Evolutionary conservation across 495 filamentous ascomycete genomes (phyloP).

Genomic region (Lichenothelia convexa): DNA sequence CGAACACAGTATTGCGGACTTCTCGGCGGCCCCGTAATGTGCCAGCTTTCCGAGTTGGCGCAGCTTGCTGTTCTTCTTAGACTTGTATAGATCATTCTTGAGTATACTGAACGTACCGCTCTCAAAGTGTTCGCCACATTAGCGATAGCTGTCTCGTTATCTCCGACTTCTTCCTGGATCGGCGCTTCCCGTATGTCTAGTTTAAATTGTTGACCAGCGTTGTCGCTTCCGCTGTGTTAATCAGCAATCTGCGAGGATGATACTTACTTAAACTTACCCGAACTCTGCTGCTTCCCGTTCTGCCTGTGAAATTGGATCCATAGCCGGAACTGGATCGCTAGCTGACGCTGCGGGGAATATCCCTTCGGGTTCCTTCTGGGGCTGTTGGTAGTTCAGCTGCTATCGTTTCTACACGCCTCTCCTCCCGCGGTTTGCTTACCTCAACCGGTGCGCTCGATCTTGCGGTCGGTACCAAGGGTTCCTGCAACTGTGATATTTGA

Average conservation of each 20-base stretch:
- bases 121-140: slow-evolving; percentile 79
- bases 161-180: slow-evolving; percentile 78
- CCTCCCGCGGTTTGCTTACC: slow-evolving; percentile 2
- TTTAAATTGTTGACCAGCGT: slow-evolving; percentile 57
- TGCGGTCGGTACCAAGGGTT: slow-evolving; percentile 15
- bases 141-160: slow-evolving; percentile 73
- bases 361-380: slow-evolving; percentile 41
- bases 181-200: slow-evolving; percentile 84
- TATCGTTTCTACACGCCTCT: background rate
- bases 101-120: slow-evolving; percentile 28
- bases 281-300: slow-evolving; percentile 52
- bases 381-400: slow-evolving; percentile 11
- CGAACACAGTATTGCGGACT: slow-evolving; percentile 37
- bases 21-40: slow-evolving; percentile 80
- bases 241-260: background rate
- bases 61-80: slow-evolving; percentile 35
- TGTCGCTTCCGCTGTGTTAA: slow-evolving; percentile 24
- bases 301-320: slow-evolving; percentile 71
- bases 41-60: slow-evolving; percentile 40
- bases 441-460: slow-evolving; percentile 3
- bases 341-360: slow-evolving; percentile 49
- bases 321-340: slow-evolving; percentile 44
- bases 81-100: background rate
- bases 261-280: slow-evolving; percentile 1
- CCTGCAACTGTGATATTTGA: slow-evolving; percentile 14